Evolutionary conservation across 2,329 filamentous ascomycete species (phyloP), one percentile per base, ranked within the genome.

Genomic region (Aquanectria penicillioides): DNA sequence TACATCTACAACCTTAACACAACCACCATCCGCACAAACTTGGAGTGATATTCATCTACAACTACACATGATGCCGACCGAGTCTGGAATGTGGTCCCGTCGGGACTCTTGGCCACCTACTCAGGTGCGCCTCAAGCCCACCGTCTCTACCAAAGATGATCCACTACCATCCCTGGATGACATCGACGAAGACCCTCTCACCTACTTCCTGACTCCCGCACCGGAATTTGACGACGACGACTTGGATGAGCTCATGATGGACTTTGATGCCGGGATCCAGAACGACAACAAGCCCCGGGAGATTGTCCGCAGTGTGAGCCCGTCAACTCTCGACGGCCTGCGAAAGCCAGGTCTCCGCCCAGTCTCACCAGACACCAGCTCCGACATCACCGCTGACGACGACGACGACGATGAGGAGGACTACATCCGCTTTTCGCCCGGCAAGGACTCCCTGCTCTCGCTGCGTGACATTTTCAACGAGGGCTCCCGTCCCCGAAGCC

Each of bases 221-320:
- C 76, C 81, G 1, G 73, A 75, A 10, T 67, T 77, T 10, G 77
- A 81, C 17, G 76, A 78, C 17, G 76, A 78, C 11, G 76, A 80
- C 25, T 70, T 78, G 22, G 78, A 78, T 34, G 71, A 76, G 38
- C 75, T 75, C 62, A 78, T 81, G 70, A 75, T 82, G 74, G 81
- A 84, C 63, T 81, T 85, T 64, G 83, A 86, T 67, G 84, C 84
- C 31, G 83, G 84, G 53, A 87, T 87, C 69, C 83, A 86, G 67
- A 79, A 83, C 64, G 69, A 75, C 51, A 79, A 74, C 57, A 76
- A 76, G 4, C 80, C 81, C 3, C 70, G 74, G 23, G 77, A 80
- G 13, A 76, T 81, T 34, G 75, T 86, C 49, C 80, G 84, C 60
- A 86, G 81, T 63, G 79, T 87, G 58, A 86, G 83, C 67, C 84